A percentile compares a stretch with the other conserved stretches of the same genome.
Evolutionary conservation across 257 asterid species (phyloP).

Genomic region (Galeopsis tetrahit): DNA sequence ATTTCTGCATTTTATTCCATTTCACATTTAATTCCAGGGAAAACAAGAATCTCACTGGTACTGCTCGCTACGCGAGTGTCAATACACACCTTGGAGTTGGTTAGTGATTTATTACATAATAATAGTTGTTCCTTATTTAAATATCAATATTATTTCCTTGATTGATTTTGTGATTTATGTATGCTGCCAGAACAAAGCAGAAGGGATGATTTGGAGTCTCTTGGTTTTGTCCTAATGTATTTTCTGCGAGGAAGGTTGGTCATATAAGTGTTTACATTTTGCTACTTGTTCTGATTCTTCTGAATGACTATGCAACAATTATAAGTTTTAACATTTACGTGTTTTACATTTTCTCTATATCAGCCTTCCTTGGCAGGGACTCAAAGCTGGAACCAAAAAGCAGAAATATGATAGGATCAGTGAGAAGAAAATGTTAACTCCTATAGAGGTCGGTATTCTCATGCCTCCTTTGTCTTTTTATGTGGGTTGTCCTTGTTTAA

Average conservation of each 20-base stretch:
- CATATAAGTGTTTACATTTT: conserved; percentile 24
- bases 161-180: conserved; percentile 21
- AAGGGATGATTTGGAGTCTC: conserved; percentile 97
- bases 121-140: conserved; percentile 8
- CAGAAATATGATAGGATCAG: conserved; percentile 96
- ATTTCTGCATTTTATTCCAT: conserved; percentile 11
- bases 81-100: conserved; percentile 95
- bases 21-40: conserved; percentile 59
- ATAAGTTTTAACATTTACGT: conserved; percentile 6
- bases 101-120: conserved; percentile 43
- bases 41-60: conserved; percentile 94
- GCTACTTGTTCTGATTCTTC: conserved; percentile 22
- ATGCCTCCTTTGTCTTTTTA: conserved; percentile 24
- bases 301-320: conserved; percentile 10
- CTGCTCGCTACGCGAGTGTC: conserved; percentile 97
- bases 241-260: conserved; percentile 99
- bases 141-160: not conserved
- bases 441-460: conserved; percentile 73
- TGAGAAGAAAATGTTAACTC: conserved; percentile 92
- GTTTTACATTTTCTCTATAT: conserved; percentile 29
- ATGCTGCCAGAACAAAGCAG: conserved; percentile 87
- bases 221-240: conserved; percentile 97
- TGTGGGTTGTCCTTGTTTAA: conserved; percentile 24
- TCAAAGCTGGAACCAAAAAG: conserved; percentile 95
- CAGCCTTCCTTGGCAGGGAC: conserved; percentile 99